Percentiles rank a stretch among this genome's conserved stretches.
These are phyloP conservation scores for Primulina eburnea DNA, from an alignment of 257 asterid genomes.

Conservation along the genomic window DNA sequence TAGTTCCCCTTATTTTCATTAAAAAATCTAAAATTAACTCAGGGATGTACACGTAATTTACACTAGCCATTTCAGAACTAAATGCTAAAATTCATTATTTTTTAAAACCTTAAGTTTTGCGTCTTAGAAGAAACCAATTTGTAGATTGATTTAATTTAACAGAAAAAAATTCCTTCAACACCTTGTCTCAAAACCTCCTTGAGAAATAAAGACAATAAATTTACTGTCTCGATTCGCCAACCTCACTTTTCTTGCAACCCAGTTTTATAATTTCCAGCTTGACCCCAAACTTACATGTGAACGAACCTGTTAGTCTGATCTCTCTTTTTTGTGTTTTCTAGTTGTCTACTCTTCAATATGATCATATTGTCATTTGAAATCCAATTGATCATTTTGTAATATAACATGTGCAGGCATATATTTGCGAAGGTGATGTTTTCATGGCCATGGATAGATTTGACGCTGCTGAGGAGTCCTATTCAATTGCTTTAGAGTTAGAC, in stretches of 20 bases:
- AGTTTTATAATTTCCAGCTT: conserved; percentile 13
- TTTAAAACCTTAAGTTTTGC: not conserved
- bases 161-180: not conserved
- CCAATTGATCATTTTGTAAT: conserved; percentile 2
- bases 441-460: conserved; percentile 59
- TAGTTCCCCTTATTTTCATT: not conserved
- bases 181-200: conserved; percentile 1
- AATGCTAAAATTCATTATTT: not conserved
- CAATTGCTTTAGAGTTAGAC: conserved; percentile 62
- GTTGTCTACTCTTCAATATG: conserved; percentile 13
- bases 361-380: conserved; percentile 5
- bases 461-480: conserved; percentile 66
- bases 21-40: too few species aligned
- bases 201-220: not conserved
- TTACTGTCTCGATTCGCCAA: not conserved
- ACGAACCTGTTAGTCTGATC: not conserved
- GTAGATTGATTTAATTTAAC: not conserved
- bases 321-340: not conserved
- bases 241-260: not conserved
- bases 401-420: conserved; percentile 51
- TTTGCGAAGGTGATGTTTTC: conserved; percentile 78
- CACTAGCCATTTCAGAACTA: not conserved
- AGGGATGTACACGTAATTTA: not conserved
- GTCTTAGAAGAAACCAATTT: not conserved
- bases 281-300: conserved; percentile 3